Evolutionary conservation across 1,139 yeast species (phyloP).

Genomic region (Yamadazyma blattariae): DNA sequence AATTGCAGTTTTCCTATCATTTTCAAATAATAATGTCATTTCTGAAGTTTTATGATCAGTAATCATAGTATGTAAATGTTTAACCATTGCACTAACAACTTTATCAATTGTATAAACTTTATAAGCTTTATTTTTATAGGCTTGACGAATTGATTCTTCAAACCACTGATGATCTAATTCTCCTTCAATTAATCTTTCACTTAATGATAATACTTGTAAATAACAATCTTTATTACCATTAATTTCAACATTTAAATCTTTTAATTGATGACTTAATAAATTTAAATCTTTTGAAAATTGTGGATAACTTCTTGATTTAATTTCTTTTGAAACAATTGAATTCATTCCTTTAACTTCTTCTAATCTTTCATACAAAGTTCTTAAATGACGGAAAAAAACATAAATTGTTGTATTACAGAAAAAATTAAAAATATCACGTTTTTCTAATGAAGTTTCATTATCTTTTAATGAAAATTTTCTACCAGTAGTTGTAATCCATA

Average conservation of each 20-base stretch:
- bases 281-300: conserved; percentile 89
- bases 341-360: conserved; percentile 71
- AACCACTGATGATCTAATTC: conserved; percentile 93
- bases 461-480: conserved; percentile 29
- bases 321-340: conserved; percentile 66
- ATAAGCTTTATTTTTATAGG: conserved; percentile 89
- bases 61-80: conserved; percentile 79
- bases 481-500: conserved; percentile 57
- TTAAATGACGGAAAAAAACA: conserved; percentile 83
- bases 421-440: conserved; percentile 59
- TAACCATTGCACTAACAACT: conserved; percentile 84
- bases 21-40: conserved; percentile 75
- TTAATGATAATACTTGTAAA: conserved; percentile 66
- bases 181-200: conserved; percentile 81
- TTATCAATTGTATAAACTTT: conserved; percentile 91
- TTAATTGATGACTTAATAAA: conserved; percentile 75
- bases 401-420: conserved; percentile 92
- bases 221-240: conserved; percentile 70
- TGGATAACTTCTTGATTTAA: conserved; percentile 62
- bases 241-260: conserved; percentile 75
- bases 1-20: conserved; percentile 61
- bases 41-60: conserved; percentile 83
- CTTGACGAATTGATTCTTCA: conserved; percentile 94
- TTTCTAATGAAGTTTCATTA: conserved; percentile 21
- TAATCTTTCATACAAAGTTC: conserved; percentile 77